phyloP scores from a whole-genome alignment of 441 rosid genomes.

The Macaranga tanarius region DNA sequence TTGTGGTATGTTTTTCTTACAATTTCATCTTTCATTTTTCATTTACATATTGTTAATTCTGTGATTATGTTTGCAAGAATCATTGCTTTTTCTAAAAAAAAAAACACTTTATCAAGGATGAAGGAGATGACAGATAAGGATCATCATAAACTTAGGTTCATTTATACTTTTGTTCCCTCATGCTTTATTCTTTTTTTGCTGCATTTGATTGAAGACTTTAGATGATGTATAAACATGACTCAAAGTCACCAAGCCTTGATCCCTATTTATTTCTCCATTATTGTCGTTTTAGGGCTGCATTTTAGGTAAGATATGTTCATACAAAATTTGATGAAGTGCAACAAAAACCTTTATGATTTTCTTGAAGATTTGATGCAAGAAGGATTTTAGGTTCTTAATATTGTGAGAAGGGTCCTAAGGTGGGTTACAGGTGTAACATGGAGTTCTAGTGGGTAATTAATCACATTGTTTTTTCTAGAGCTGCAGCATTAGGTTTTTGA shows the following conservation, averaged over 20 bases:
- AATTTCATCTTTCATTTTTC: conserved; percentile 16
- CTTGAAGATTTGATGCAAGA: not conserved
- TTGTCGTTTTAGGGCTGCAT: not conserved
- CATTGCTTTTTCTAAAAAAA: not conserved
- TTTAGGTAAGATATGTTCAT: not conserved
- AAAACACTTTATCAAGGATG: not conserved
- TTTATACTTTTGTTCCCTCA: not conserved
- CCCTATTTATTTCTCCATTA: not conserved
- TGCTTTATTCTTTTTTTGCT: not conserved
- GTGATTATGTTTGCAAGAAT: not conserved
- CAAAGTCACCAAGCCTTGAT: not conserved
- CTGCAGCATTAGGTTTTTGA: not conserved
- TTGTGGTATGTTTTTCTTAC: conserved; percentile 59
- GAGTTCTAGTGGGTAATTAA: not conserved
- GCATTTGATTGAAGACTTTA: not conserved
- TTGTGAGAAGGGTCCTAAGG: not conserved
- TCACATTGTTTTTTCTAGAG: not conserved
- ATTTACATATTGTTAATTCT: not conserved
- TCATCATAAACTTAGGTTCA: conserved; percentile 4
- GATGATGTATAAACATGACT: not conserved
- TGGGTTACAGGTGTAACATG: not conserved
- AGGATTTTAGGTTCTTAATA: not conserved
- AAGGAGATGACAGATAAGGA: not conserved
- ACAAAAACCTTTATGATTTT: conserved; percentile 2
- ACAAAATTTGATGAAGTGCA: not conserved